These are phyloP conservation scores for Pseudogymnoascus sp. DNA, from an alignment of 2,329 filamentous ascomycete genomes.

Conservation along the genomic window DNA sequence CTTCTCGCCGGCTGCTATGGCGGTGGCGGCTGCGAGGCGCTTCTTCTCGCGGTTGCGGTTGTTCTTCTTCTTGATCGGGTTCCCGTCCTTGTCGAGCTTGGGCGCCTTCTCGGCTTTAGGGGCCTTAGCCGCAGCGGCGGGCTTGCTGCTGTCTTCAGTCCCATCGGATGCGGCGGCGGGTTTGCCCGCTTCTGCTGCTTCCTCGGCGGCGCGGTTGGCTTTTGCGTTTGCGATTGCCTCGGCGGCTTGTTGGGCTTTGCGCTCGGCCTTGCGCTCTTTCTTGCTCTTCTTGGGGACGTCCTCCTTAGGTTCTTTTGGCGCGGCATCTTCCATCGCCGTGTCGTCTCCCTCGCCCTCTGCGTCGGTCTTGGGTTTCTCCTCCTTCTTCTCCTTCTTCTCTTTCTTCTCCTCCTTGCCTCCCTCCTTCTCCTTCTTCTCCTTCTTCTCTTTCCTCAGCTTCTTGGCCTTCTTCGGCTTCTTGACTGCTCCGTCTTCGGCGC, in stretches of 20 bases:
- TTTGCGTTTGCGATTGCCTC: slow-evolving; percentile 18
- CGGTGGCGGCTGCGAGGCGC: slow-evolving; percentile 7
- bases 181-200: not conserved
- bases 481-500: slow-evolving; percentile 13
- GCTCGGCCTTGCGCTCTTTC: slow-evolving; percentile 30
- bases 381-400: slow-evolving; percentile 9
- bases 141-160: slow-evolving; percentile 14
- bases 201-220: not conserved
- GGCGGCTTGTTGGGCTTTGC: slow-evolving; percentile 26
- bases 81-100: slow-evolving; percentile 15
- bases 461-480: slow-evolving; percentile 18
- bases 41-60: slow-evolving; percentile 27
- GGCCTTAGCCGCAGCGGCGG: slow-evolving; percentile 13
- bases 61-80: slow-evolving; percentile 30
- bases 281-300: slow-evolving; percentile 27
- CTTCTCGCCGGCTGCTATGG: slow-evolving; percentile 15
- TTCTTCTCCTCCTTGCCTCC: slow-evolving; percentile 13
- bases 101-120: slow-evolving; percentile 15
- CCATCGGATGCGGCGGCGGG: not conserved
- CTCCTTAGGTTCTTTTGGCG: slow-evolving; percentile 29
- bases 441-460: slow-evolving; percentile 13
- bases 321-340: slow-evolving; percentile 23
- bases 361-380: slow-evolving; percentile 19
- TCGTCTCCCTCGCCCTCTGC: slow-evolving; percentile 17
- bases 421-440: slow-evolving; percentile 14